A percentile compares a stretch with the other conserved stretches of the same genome.
Conservation (phyloP, 1,284 basidiomycete species). For the Melampsora larici-populina region DNA sequence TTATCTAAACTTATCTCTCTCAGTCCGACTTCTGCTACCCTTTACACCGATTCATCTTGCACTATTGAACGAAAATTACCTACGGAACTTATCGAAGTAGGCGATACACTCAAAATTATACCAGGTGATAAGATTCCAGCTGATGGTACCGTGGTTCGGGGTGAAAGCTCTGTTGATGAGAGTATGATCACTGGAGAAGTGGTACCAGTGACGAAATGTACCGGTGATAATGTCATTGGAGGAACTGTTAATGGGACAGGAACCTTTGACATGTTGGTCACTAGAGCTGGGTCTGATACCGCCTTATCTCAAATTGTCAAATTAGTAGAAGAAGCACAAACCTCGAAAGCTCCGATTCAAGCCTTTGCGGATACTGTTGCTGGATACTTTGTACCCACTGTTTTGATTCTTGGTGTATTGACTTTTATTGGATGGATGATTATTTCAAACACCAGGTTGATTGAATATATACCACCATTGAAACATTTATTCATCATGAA, state of each 20-base stretch:
- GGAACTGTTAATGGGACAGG: slow-evolving; percentile 96
- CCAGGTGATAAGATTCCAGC: slow-evolving; percentile 96
- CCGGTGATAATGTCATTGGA: slow-evolving; percentile 82
- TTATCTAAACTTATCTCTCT: slow-evolving; percentile 94
- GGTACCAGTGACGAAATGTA: slow-evolving; percentile 77
- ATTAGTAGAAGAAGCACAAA: slow-evolving; percentile 96
- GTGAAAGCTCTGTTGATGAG: slow-evolving; percentile 86
- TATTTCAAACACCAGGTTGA: slow-evolving; percentile 64
- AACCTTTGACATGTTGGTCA: slow-evolving; percentile 91
- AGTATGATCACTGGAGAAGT: slow-evolving; percentile 96
- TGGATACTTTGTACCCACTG: slow-evolving; percentile 89
- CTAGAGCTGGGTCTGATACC: slow-evolving; percentile 91
- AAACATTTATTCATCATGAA: slow-evolving; percentile 58
- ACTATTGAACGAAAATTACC: slow-evolving; percentile 83
- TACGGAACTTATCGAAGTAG: slow-evolving; percentile 90
- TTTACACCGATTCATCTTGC: slow-evolving; percentile 79
- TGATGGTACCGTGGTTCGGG: slow-evolving; percentile 82
- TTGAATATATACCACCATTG: slow-evolving; percentile 67
- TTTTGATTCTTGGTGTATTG: slow-evolving; percentile 73
- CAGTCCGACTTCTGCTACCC: slow-evolving; percentile 87
- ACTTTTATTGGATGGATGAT: slow-evolving; percentile 85
- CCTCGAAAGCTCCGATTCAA: slow-evolving; percentile 95
- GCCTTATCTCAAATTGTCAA: slow-evolving; percentile 92
- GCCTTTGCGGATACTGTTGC: slow-evolving; percentile 92
- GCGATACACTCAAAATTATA: slow-evolving; percentile 87